Base-by-base conservation (phyloP, 495 filamentous ascomycete genomes). In the Penicillium nucicola region DNA sequence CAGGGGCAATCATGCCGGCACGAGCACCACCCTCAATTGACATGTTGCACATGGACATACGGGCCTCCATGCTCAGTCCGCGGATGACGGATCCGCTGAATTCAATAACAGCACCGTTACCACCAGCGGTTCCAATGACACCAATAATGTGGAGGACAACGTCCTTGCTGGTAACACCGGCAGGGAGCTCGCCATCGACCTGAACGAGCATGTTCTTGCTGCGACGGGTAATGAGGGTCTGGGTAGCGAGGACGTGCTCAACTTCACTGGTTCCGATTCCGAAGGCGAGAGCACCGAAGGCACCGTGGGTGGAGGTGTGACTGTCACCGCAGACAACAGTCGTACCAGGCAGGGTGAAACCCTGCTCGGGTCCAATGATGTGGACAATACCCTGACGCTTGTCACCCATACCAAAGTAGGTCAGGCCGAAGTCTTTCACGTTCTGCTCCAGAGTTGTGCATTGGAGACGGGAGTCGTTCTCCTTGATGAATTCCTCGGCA, bases 1-100 rank as follows among this genome's bases (percentile, higher is more conserved):
- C 93, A 2, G 93, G 93, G 20, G 93, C 93, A 48, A 98, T 84
- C 89, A 98, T 92, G 51, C 93, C 93, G 49, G 93, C 92, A 75
- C 93, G 81, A 33, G 93, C 93, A 72, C 93, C 93, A 50, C 75
- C 93, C 76, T 98, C 93, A 65, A 97, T 97, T n/a, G 92, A 90
- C 93, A 98, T 98, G 76, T 98, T 98, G 74, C 93, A 97, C 65
- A 98, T 93, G 48, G 90, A 96, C 92, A 98, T 97, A 61, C 93
- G 86, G 32, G 93, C 93, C 67, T 98, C 93, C 83, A 98, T 96
- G 72, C 89, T 95, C 57, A 98, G 77, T 34, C 70, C 71, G 53
- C 89, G 82, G 63, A 98, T 96, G 45, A 92, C 90, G 43, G 90
- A 95, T 43, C 93, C 93, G 58, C 89, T 95, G 79, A 87, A 98